A percentile compares a stretch with the other conserved stretches of the same genome.
These are phyloP conservation scores for Cystofilobasidium macerans DNA, from an alignment of 768 basidiomycete species.

Conservation along the genomic window DNA sequence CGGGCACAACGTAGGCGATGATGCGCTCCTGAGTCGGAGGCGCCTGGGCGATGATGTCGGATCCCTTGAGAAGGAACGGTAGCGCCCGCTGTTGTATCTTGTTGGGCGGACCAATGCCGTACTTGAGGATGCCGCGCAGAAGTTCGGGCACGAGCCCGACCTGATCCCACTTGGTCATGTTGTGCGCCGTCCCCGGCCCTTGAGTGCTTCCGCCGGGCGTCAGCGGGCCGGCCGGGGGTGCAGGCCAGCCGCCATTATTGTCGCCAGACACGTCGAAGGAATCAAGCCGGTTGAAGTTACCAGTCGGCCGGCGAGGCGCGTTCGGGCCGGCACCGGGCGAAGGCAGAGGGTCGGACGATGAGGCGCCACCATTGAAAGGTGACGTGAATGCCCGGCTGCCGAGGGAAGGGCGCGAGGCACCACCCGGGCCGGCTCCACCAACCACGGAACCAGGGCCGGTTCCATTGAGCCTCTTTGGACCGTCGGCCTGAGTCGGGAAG, in stretches of 20 bases:
- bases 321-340: background rate
- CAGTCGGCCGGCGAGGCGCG: constrained; percentile 6
- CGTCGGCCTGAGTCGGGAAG: background rate
- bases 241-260: constrained; percentile 20
- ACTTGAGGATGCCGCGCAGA: constrained; percentile 76
- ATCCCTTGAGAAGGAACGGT: constrained; percentile 82
- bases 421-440: background rate
- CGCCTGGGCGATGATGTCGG: constrained; percentile 97
- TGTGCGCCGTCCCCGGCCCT: constrained; percentile 19
- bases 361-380: constrained; percentile 7
- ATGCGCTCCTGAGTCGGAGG: constrained; percentile 98
- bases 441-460: background rate
- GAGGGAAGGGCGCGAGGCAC: background rate
- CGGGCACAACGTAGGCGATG: constrained; percentile 59
- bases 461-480: background rate
- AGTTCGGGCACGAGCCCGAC: constrained; percentile 73
- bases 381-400: constrained; percentile 6
- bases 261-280: constrained; percentile 10
- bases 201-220: constrained; percentile 21
- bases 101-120: constrained; percentile 94
- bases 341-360: background rate
- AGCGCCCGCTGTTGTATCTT: constrained; percentile 97
- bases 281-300: constrained; percentile 10
- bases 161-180: constrained; percentile 89
- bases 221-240: constrained; percentile 18